Base-by-base conservation (phyloP, 2,329 filamentous ascomycete species). In the Pyricularia grisea region DNA sequence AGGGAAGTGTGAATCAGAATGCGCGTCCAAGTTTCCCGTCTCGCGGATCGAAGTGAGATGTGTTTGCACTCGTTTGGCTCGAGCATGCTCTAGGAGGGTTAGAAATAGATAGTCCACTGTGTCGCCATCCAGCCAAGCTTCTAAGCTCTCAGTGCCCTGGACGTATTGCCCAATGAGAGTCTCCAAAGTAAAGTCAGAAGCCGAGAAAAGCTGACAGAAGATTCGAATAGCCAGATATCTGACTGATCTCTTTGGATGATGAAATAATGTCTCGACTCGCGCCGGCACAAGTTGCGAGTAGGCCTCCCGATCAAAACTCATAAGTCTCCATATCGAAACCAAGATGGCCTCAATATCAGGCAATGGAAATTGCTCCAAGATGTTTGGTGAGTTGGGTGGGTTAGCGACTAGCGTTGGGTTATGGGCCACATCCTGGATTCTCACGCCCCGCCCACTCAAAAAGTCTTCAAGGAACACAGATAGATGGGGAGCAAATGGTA, bases 401-500 rank as follows among this genome's bases (percentile, higher is more conserved):
- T 33, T 31, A 60, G 42, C 50, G 42, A 60, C 36, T n/a, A 31
- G 25, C 66, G 50, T 61, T n/a, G 23, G 30, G n/a, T 23, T 23
- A 10, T 42, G 55, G 30, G 30, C 67, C 14, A 10, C 68, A 69
- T 42, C 42, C 23, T 61, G 42, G 31, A 68, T 31, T n/a, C 17
- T 60, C 31, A 64, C 31, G 58, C 30, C 30, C 30, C 74, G 77
- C 64, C 77, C 75, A 69, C 73, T 74, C 71, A 81, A 75, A 74
- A 80, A 80, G 69, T 72, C 73, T 73, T 89, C 86, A 71, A 92
- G 85, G 77, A 93, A 92, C 70, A 88, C 86, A 68, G 90, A 88
- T 63, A 98, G 83, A 76, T 94, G 88, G 67, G 93, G 91, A 72
- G 92, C 91, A 82, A 95, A 90, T 23, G 93, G 92, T 74, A 97